A percentile compares a stretch with the other conserved stretches of the same genome.
Conservation (phyloP, 2,329 filamentous ascomycete species). For the Epicoccum sorghinum region DNA sequence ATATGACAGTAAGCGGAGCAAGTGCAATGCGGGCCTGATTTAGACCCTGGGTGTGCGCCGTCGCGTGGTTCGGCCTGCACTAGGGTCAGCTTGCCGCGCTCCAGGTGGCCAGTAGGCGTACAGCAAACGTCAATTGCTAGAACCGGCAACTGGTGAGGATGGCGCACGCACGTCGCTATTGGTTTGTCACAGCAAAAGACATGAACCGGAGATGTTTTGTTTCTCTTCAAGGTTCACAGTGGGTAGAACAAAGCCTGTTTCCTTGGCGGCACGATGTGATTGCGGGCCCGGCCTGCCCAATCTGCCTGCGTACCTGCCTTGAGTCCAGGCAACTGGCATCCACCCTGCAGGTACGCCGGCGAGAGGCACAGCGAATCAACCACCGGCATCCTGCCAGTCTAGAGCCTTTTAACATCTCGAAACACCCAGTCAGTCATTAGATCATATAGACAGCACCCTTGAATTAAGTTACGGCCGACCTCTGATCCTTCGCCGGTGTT, state of each 20-base stretch:
- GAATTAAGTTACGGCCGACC: not conserved
- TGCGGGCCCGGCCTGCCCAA: slow-evolving; percentile 13
- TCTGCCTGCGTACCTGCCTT: slow-evolving; percentile 13
- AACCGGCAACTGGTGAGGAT: not conserved
- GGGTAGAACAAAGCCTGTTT: slow-evolving; percentile 7
- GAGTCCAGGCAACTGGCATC: not conserved
- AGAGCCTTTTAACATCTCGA: not conserved
- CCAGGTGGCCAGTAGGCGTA: not conserved
- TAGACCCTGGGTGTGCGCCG: slow-evolving; percentile 16
- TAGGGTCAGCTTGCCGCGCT: slow-evolving; percentile 11
- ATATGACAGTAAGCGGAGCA: slow-evolving; percentile 17
- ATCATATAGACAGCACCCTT: not conserved
- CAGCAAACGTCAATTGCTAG: not conserved
- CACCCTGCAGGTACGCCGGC: slow-evolving; percentile 10
- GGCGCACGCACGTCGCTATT: slow-evolving; percentile 9
- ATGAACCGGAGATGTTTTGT: slow-evolving; percentile 12
- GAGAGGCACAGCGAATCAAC: slow-evolving; percentile 4
- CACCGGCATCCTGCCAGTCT: not conserved
- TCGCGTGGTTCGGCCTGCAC: slow-evolving; percentile 17
- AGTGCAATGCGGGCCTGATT: slow-evolving; percentile 15
- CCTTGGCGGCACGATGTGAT: slow-evolving; percentile 14
- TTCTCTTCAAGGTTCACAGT: slow-evolving; percentile 2
- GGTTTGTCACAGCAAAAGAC: slow-evolving; percentile 14
- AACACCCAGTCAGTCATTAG: not conserved
- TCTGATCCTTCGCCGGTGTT: not conserved